These are phyloP conservation scores for Ophiostoma montium DNA, from an alignment of 2,329 filamentous ascomycete genomes.

Conservation along the genomic window DNA sequence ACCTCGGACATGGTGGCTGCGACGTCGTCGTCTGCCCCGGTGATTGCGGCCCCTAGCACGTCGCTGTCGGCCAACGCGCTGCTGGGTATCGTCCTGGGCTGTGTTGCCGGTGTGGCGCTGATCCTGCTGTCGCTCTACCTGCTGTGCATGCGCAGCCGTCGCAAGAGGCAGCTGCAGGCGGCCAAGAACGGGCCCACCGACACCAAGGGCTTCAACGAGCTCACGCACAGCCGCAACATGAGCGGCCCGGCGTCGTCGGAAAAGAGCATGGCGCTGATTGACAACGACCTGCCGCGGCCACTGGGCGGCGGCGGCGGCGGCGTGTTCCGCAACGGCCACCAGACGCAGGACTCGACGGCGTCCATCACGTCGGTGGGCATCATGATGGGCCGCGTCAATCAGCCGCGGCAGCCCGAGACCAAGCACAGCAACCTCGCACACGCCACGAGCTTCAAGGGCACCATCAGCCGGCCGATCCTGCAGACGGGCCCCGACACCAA, in stretches of 20 bases:
- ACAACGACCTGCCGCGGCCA: slow-evolving; percentile 25
- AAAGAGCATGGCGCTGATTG: slow-evolving; percentile 39
- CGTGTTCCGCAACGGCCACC: slow-evolving; percentile 37
- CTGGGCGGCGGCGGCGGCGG: slow-evolving; percentile 17
- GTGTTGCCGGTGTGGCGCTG: slow-evolving; percentile 35
- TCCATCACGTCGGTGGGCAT: slow-evolving; percentile 53
- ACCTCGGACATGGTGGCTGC: slow-evolving; percentile 13
- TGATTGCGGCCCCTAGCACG: slow-evolving; percentile 18
- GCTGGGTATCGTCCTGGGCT: slow-evolving; percentile 25
- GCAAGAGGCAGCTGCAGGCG: slow-evolving; percentile 14
- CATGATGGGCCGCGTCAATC: slow-evolving; percentile 46
- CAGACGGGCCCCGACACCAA: slow-evolving; percentile 3
- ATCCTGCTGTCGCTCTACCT: slow-evolving; percentile 63
- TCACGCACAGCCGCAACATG: neutral
- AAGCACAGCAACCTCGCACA: slow-evolving; percentile 1
- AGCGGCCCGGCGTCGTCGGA: slow-evolving; percentile 36
- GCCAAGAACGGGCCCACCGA: neutral
- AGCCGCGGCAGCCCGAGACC: slow-evolving; percentile 26
- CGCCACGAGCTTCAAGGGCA: slow-evolving; percentile 34
- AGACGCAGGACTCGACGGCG: slow-evolving; percentile 35
- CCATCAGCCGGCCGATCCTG: slow-evolving; percentile 44
- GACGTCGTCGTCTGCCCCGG: slow-evolving; percentile 12
- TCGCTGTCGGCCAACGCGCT: slow-evolving; percentile 37
- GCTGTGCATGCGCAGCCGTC: slow-evolving; percentile 42
- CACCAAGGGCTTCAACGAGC: neutral